phyloP scores from a whole-genome alignment of 1,284 basidiomycete species.

The Pascua guehoae region DNA sequence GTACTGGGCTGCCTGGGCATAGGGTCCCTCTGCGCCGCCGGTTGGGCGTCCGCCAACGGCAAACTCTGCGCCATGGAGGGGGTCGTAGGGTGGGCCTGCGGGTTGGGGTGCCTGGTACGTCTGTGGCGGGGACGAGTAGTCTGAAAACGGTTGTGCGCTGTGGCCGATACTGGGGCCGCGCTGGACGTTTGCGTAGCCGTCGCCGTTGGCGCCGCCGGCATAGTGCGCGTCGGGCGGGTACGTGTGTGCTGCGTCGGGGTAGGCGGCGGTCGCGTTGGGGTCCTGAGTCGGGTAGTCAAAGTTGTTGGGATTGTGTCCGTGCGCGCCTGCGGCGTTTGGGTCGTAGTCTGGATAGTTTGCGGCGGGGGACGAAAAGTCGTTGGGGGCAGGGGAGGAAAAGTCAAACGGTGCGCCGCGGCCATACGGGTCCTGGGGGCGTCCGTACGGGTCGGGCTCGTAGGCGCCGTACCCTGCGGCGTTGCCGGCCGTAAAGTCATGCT shows the following conservation, averaged over 20 bases:
- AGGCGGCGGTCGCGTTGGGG: background rate
- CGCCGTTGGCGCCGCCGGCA: slow-evolving; percentile 28
- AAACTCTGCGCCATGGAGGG: slow-evolving; percentile 13
- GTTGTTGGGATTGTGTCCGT: slow-evolving; percentile 10
- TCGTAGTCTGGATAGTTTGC: background rate
- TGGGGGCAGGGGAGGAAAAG: background rate
- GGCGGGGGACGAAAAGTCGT: slow-evolving; percentile 2
- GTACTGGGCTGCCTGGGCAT: slow-evolving; percentile 43
- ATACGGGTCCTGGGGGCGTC: slow-evolving; percentile 18
- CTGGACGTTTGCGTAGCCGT: slow-evolving; percentile 42
- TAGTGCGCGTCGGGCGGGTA: slow-evolving; percentile 1
- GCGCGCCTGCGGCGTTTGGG: background rate
- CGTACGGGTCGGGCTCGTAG: slow-evolving; percentile 6
- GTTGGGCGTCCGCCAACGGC: slow-evolving; percentile 36
- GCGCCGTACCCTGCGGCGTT: slow-evolving; percentile 31
- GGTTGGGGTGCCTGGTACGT: background rate
- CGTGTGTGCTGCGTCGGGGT: background rate
- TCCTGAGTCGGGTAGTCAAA: slow-evolving; percentile 34
- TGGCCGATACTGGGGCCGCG: slow-evolving; percentile 22
- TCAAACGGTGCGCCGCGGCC: slow-evolving; percentile 10
- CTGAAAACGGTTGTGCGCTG: too few relatives aligned
- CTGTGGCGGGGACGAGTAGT: too few relatives aligned
- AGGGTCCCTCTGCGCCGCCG: slow-evolving; percentile 22
- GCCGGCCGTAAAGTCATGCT: slow-evolving; percentile 76
- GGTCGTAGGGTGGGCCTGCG: slow-evolving; percentile 1